Conservation (phyloP, 257 asterid genomes). For the Nyctanthes arbortristis region DNA sequence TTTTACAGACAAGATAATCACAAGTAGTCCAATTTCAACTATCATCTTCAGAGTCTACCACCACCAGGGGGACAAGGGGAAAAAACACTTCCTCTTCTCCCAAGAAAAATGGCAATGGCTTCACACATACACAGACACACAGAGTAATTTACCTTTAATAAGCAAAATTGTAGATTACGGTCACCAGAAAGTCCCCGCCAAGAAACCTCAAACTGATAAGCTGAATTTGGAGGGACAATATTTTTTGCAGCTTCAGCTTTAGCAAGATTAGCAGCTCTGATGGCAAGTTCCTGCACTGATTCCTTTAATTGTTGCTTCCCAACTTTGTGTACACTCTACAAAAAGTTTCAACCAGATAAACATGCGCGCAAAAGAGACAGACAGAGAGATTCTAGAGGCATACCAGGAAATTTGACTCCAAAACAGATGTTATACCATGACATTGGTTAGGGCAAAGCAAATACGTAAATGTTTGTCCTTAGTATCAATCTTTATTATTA, state of each 20-base stretch:
- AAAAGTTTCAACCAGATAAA: conserved; percentile 25
- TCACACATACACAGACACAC: too few species aligned
- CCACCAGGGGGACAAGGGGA: background rate
- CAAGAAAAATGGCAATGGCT: background rate
- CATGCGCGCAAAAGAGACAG: background rate
- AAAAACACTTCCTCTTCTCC: background rate
- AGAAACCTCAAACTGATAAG: conserved; percentile 87
- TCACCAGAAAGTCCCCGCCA: conserved; percentile 94
- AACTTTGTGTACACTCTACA: conserved; percentile 45
- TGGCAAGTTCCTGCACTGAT: conserved; percentile 87
- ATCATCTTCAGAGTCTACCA: background rate
- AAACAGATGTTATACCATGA: background rate
- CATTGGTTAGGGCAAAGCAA: conserved; percentile 3
- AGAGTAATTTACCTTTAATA: conserved; percentile 64
- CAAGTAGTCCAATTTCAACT: background rate
- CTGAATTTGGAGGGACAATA: conserved; percentile 80
- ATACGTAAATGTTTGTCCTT: background rate
- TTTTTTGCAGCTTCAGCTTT: conserved; percentile 86
- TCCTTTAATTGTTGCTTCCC: conserved; percentile 57
- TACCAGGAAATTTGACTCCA: background rate
- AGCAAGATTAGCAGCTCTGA: conserved; percentile 79
- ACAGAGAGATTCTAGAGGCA: background rate
- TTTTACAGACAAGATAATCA: background rate
- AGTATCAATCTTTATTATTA: too few species aligned
- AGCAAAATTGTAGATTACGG: conserved; percentile 62